phyloP scores from a whole-genome alignment of 1,284 basidiomycete genomes.

The Golubevia pallescens region DNA sequence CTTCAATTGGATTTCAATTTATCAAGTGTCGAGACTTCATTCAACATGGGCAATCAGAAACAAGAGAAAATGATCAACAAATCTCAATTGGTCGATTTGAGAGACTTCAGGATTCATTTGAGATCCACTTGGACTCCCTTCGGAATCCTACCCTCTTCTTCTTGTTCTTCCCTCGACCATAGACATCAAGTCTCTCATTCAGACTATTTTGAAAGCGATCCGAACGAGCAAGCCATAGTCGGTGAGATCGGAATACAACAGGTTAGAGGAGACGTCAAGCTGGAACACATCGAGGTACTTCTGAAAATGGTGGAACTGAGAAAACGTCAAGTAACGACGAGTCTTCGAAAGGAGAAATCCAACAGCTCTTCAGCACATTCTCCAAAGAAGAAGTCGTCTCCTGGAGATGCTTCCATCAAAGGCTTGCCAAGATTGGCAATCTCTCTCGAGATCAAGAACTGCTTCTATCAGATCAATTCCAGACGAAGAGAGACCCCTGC shows the following conservation, averaged over 20 bases:
- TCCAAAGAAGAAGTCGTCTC: not conserved
- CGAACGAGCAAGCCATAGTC: constrained; percentile 45
- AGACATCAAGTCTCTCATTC: constrained; percentile 4
- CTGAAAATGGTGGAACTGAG: too few species aligned
- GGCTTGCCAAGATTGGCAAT: constrained; percentile 9
- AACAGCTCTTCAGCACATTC: not conserved
- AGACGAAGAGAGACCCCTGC: constrained; percentile 4
- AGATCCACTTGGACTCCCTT: constrained; percentile 50
- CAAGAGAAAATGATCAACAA: constrained; percentile 7
- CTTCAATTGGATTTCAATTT: constrained; percentile 29
- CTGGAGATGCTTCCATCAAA: not conserved
- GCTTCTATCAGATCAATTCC: constrained; percentile 32
- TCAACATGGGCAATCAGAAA: constrained; percentile 16
- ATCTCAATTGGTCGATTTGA: constrained; percentile 25
- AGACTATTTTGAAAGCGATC: constrained; percentile 34
- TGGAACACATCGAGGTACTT: constrained; percentile 2
- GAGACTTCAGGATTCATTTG: constrained; percentile 17
- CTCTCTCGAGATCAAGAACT: constrained; percentile 20
- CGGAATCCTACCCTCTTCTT: constrained; percentile 29
- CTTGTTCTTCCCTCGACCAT: constrained; percentile 2
- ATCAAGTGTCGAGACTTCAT: constrained; percentile 25
- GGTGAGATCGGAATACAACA: constrained; percentile 28
- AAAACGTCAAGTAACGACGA: too few species aligned
- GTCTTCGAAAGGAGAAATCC: too few species aligned
- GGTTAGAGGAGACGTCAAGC: constrained; percentile 23